phyloP scores from a whole-genome alignment of 1,284 basidiomycete species.

The Heterobasidion occidentale region DNA sequence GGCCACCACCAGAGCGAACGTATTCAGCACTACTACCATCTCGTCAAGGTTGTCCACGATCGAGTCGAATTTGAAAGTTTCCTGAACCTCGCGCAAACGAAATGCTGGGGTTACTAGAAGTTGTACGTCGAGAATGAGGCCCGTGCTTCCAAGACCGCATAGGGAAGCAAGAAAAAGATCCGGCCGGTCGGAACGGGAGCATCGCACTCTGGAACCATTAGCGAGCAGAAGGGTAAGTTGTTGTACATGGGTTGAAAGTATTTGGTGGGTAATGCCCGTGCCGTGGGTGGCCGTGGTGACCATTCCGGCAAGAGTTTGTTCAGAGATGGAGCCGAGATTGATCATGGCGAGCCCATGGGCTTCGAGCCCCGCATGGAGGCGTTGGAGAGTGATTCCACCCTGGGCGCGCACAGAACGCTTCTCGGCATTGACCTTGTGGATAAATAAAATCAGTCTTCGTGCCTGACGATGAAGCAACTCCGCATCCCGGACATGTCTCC shows the following conservation, averaged over 20 bases:
- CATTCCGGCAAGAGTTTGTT: conserved; percentile 93
- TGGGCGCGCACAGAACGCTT: conserved; percentile 66
- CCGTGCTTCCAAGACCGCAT: conserved; percentile 92
- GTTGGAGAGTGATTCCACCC: conserved; percentile 74
- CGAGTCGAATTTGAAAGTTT: conserved; percentile 60
- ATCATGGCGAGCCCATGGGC: conserved; percentile 77
- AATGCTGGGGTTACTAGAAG: conserved; percentile 82
- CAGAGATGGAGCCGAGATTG: conserved; percentile 94
- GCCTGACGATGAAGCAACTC: conserved; percentile 5
- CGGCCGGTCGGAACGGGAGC: conserved; percentile 54
- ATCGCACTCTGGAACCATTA: conserved; percentile 60
- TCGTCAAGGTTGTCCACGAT: conserved; percentile 47
- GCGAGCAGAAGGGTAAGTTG: conserved; percentile 71
- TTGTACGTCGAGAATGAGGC: conserved; percentile 77
- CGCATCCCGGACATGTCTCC: not conserved
- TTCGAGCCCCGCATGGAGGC: conserved; percentile 63
- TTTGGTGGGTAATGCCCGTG: conserved; percentile 74
- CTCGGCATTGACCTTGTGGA: conserved; percentile 60
- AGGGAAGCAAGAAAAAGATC: conserved; percentile 91
- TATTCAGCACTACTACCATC: conserved; percentile 70
- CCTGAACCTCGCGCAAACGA: conserved; percentile 72
- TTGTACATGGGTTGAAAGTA: conserved; percentile 79
- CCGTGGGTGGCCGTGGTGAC: conserved; percentile 96
- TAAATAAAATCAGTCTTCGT: conserved; percentile 6
- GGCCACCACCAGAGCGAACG: conserved; percentile 96